Conservation (phyloP, 371 early-diverging fungal genomes). For the Actinomortierella ambigua region DNA sequence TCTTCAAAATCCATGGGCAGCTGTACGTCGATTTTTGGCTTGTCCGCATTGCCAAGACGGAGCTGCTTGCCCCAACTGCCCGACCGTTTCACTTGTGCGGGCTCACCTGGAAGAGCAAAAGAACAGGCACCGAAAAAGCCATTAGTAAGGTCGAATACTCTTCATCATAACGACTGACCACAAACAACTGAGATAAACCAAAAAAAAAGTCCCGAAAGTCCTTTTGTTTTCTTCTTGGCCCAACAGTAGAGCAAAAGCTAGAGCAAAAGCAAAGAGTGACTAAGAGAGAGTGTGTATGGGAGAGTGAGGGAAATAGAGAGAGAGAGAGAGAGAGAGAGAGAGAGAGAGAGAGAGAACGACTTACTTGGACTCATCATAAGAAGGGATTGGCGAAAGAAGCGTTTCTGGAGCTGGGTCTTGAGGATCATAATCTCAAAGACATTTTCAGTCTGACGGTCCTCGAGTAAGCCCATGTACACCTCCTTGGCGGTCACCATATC, state of each 20-base stretch:
- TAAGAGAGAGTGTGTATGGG: neutral
- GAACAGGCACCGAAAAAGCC: too few species aligned
- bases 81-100: slow-evolving; percentile 42
- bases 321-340: neutral
- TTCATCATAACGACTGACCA: neutral
- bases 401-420: slow-evolving; percentile 60
- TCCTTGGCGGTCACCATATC: slow-evolving; percentile 64
- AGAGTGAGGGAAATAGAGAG: neutral
- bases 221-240: neutral
- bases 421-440: slow-evolving; percentile 60
- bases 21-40: slow-evolving; percentile 38
- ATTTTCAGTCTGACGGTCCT: slow-evolving; percentile 60
- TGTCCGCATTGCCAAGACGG: slow-evolving; percentile 39
- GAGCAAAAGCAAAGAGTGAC: slow-evolving; percentile 3
- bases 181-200: too few species aligned
- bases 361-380: neutral
- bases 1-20: slow-evolving; percentile 34
- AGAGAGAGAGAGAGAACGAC: neutral
- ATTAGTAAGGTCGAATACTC: too few species aligned
- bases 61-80: slow-evolving; percentile 46
- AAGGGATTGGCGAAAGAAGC: slow-evolving; percentile 6
- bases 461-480: slow-evolving; percentile 60
- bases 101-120: neutral
- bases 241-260: slow-evolving; percentile 12
- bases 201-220: neutral